phyloP scores from a whole-genome alignment of 1,284 basidiomycete species.

The Ustilago sp. region DNA sequence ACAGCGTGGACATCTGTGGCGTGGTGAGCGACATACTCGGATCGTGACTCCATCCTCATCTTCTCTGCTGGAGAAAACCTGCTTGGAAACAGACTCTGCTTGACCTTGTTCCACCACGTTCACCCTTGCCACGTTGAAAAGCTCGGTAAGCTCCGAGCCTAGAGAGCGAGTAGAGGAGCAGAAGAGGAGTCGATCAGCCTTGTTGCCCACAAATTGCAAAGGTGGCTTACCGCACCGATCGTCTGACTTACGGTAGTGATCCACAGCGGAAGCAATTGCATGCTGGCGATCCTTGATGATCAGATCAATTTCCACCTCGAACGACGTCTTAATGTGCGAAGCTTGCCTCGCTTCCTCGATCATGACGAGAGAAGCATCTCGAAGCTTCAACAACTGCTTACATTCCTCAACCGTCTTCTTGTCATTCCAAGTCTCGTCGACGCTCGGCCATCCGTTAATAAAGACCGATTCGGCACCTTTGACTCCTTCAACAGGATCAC shows the following conservation, averaged over 20 bases:
- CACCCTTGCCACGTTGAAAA: slow-evolving; percentile 60
- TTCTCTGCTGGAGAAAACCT: slow-evolving; percentile 1
- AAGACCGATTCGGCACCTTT: slow-evolving; percentile 54
- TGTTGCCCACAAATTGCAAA: neutral
- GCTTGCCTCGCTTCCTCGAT: slow-evolving; percentile 54
- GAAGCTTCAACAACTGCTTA: slow-evolving; percentile 36
- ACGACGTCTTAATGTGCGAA: slow-evolving; percentile 46
- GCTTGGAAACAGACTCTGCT: neutral
- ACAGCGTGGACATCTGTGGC: slow-evolving; percentile 62
- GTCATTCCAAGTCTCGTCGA: slow-evolving; percentile 43
- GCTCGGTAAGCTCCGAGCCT: slow-evolving; percentile 40
- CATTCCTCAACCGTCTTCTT: slow-evolving; percentile 16
- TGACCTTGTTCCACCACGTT: slow-evolving; percentile 20
- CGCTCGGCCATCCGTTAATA: slow-evolving; percentile 52
- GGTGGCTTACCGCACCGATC: neutral
- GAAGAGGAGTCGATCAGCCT: neutral
- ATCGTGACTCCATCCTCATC: slow-evolving; percentile 23
- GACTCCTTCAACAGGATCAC: slow-evolving; percentile 47
- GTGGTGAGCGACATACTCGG: slow-evolving; percentile 35
- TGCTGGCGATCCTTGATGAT: slow-evolving; percentile 4
- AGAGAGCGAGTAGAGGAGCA: neutral
- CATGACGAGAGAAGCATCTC: slow-evolving; percentile 39
- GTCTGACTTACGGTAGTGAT: neutral
- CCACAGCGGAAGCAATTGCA: slow-evolving; percentile 4
- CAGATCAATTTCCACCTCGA: slow-evolving; percentile 55